Base-by-base conservation (phyloP, 495 filamentous ascomycete species). In the Aspergillus cristatus region DNA sequence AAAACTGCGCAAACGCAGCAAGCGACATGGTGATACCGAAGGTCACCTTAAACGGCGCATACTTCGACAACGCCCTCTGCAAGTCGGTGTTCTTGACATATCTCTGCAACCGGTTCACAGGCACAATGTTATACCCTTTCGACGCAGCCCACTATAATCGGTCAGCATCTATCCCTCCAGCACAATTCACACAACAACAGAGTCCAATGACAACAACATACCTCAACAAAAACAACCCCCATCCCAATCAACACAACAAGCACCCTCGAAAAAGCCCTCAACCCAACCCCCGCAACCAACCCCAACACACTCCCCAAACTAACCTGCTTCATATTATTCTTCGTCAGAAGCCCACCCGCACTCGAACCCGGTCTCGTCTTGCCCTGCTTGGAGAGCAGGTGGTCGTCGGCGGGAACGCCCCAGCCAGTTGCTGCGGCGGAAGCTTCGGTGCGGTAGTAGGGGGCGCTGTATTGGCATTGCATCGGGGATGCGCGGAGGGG, bases 11-110 rank as follows among this genome's bases (percentile, higher is more conserved):
- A 63, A 91, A 85, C 1, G 81, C 82, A 24, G 84, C 84, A 48
- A 91, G 60, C 10, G 79, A 77, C 70, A 91, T 90, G 18, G 82
- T 82, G 4, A 66, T 46, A 7, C 81, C 85, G 50, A 91, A 90
- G 28, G 76, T 79, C 7, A 90, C 48, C 68, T 89, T 91, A 52
- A 93, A 86, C 0, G 80, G 79, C 14, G 75, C 65, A 52, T 89
- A 73, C 40, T 78, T 70, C 44, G 75, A 72, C 39, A 91, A 57
- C 3, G 76, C 70, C 1, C 68, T 68, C 16, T 67, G 54, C 34
- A 84, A n/a, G 50, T 82, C 65, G 16, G 76, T 67, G 11, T 55
- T 54, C 54, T 69, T 74, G 16, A 80, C 60, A 45, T 75, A 78
- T 37, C 67, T 61, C 42, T 82, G 75, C 37, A 85, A 42, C n/a